Evolutionary conservation across 2,329 filamentous ascomycete genomes (phyloP), one percentile per base, ranked within the genome.

Genomic region (Aspergillus calidoustus): DNA sequence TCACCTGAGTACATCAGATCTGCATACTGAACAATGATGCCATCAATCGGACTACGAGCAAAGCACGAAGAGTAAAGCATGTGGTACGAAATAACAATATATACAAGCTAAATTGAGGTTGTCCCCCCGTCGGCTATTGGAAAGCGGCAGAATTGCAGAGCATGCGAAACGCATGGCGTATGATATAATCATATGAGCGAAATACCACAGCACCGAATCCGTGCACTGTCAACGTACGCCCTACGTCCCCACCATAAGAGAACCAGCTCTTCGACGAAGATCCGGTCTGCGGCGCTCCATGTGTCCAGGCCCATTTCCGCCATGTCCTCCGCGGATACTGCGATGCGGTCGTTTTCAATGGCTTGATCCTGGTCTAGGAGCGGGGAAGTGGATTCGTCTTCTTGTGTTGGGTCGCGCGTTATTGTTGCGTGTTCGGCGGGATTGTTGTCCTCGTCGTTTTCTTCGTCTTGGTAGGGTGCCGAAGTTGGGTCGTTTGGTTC

Each of bases 181-280:
- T 19, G 19, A 17, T n/a, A 50, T 17, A 25, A 58, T 59, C 17
- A 81, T 61, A 81, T 66, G 53, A 83, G 76, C 15, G 78, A 76
- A 53, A 83, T 74, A 30, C 81, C 81, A 69, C 81, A 83, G 62
- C 81, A 83, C 61, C 78, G 75, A 54, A 83, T 77, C 28, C 75
- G 73, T 19, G 75, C 77, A 43, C 76, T 76, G 59, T 80, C 75
- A 23, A 83, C 78, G 50, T 74, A 67, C 7, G 79, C 80, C 41
- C 75, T 72, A 19, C 80, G 72, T 22, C 75, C 75, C 79, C 79
- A 83, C 78, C 81, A 83, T 1, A 80, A 68, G 15, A 63, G 65
- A n/a, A 81, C 74, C 34, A 83, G 67, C 60, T 82, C 78, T 62
- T 79, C 74, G 13, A 81, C 77, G 61, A 83, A 83, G 22, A 76